Conservation (phyloP, 352 stramenopile species). For the Discostella stelligera region DNA sequence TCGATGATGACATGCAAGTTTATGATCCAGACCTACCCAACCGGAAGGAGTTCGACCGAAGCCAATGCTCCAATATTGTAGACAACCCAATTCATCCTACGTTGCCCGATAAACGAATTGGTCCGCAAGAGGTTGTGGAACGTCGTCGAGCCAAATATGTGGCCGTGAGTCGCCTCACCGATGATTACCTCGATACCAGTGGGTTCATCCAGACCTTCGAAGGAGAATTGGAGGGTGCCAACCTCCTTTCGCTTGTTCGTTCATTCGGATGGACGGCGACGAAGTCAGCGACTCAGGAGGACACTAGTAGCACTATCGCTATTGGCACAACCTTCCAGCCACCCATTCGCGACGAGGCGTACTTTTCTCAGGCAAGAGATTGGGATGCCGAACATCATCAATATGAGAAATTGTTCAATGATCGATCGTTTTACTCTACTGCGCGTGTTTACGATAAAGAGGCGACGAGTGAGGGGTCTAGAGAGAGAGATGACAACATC, state of each 20-base stretch:
- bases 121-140: conserved; percentile 87
- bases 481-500: too few relatives aligned
- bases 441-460: conserved; percentile 66
- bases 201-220: conserved; percentile 71
- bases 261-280: conserved; percentile 50
- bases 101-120: conserved; percentile 89
- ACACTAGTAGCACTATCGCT: conserved; percentile 26
- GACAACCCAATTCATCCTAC: conserved; percentile 93
- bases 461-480: too few relatives aligned
- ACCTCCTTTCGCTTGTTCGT: conserved; percentile 47
- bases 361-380: conserved; percentile 44
- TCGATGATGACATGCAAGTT: conserved; percentile 73
- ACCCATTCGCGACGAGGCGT: conserved; percentile 28
- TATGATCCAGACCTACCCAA: conserved; percentile 63
- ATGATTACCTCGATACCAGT: conserved; percentile 88
- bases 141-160: conserved; percentile 91
- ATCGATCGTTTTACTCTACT: conserved; percentile 68
- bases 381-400: conserved; percentile 60
- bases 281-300: background rate
- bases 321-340: conserved; percentile 51
- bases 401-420: conserved; percentile 67
- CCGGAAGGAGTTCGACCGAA: conserved; percentile 44
- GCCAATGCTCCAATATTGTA: conserved; percentile 88
- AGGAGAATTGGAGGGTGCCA: conserved; percentile 59
- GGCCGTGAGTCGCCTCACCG: conserved; percentile 87